Evolutionary conservation across 345 rosid genomes (phyloP), one percentile per base, ranked within the genome.

Genomic region (Arabidopsis thaliana): DNA sequence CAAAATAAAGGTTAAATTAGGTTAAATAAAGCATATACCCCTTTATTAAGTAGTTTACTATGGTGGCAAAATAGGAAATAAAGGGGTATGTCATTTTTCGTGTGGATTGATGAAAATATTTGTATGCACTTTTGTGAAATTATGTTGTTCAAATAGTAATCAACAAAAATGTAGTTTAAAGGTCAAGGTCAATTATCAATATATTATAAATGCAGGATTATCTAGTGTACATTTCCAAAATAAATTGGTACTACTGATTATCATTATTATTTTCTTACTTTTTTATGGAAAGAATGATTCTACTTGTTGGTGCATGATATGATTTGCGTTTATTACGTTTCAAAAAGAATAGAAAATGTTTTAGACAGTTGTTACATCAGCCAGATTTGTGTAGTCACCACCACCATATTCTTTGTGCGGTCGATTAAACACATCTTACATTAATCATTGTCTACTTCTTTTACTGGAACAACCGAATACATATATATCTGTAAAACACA

Each of bases 311-410:
- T 59, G 53, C 45, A 49, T 59, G 51, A 40, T 74, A 67, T 74
- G 78, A 59, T 67, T 40, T 66, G 45, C 46, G 37, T 67, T 59
- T 60, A 59, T 67, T 51, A 67, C 74, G n/a, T 50, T 50, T 59
- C 8, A 2, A 4, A 58, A 22, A 33, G 8, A 52, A 16, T 40
- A 33, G 14, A 9, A 59, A 30, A 32, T n/a, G 6, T 30, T 20
- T 20, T 41, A 41, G 62, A n/a, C 24, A 51, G 8, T 40, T 52
- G 58, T 23, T 63, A 49, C 13, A 22, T 28, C 61, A 48, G 45
- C 74, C 63, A 42, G 3, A 68, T 60, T 36, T 52, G 79, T 40
- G 65, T 45, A 45, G 65, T 74, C 78, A 65, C 71, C 36, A 4
- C 4, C 4, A 46, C 66, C 66, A 44, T 20, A 49, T 59, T 40